These are phyloP conservation scores for Triticum turgidum DNA, from an alignment of 176 grass and related monocot genomes.

Conservation along the genomic window DNA sequence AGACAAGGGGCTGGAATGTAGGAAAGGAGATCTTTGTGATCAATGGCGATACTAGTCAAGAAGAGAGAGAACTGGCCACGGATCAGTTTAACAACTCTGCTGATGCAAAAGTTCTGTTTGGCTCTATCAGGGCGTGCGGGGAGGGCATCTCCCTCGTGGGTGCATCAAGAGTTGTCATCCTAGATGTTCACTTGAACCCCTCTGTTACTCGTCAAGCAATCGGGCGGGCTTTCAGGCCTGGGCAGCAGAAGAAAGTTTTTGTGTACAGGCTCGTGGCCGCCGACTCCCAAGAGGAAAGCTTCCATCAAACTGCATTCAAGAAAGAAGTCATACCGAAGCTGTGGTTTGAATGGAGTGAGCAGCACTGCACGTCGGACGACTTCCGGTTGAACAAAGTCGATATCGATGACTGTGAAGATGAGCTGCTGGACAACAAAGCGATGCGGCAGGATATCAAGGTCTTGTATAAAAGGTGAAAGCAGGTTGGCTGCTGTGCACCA, in stretches of 20 bases:
- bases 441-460: conserved; percentile 71
- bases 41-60: conserved; percentile 65
- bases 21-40: conserved; percentile 94
- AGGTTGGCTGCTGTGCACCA: not conserved
- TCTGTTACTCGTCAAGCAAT: conserved; percentile 97
- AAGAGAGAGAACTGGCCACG: conserved; percentile 70
- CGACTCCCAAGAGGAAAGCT: conserved; percentile 60
- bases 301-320: conserved; percentile 63
- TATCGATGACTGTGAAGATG: conserved; percentile 51
- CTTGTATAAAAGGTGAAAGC: conserved; percentile 74
- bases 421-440: conserved; percentile 58
- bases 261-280: conserved; percentile 86
- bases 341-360: conserved; percentile 97
- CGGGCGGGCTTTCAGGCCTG: conserved; percentile 83
- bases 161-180: conserved; percentile 79
- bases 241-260: conserved; percentile 81
- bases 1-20: conserved; percentile 73
- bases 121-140: conserved; percentile 95
- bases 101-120: conserved; percentile 88
- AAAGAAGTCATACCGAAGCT: conserved; percentile 91
- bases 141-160: conserved; percentile 94
- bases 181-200: conserved; percentile 95
- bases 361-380: conserved; percentile 49
- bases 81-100: conserved; percentile 83
- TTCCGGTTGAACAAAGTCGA: conserved; percentile 70